Percentiles rank a stretch among this genome's conserved stretches.
Evolutionary conservation across 176 grass and related monocot species (phyloP).

Genomic region (Carex scoparia): DNA sequence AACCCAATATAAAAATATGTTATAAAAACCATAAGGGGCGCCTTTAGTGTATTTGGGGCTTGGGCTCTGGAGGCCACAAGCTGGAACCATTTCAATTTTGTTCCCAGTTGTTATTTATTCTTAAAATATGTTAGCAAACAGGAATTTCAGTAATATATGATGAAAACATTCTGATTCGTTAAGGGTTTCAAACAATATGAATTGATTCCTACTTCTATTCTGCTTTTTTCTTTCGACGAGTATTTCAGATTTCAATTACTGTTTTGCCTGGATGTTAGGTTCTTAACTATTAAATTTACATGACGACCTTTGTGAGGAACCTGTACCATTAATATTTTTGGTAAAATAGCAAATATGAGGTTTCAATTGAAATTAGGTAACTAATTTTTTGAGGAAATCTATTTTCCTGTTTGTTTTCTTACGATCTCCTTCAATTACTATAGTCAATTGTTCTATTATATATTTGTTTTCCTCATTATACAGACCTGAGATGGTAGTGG

Average conservation of each 20-base stretch:
- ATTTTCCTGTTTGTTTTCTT: not conserved
- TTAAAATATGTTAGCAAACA: not conserved
- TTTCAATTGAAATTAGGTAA: not conserved
- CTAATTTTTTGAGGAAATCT: not conserved
- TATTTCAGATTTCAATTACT: not conserved
- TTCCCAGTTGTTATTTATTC: not conserved
- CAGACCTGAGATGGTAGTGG: constrained; percentile 98
- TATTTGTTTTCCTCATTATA: constrained; percentile 14
- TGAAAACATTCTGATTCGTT: not conserved
- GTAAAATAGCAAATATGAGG: not conserved
- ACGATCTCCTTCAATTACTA: not conserved
- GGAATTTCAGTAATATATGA: not conserved
- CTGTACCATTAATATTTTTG: not conserved
- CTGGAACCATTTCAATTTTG: not conserved
- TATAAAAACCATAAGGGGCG: not conserved
- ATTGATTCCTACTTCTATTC: not conserved
- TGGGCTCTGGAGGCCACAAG: not conserved
- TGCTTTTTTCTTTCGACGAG: not conserved
- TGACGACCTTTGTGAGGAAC: not conserved
- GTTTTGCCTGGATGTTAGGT: not conserved
- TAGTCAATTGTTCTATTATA: not conserved
- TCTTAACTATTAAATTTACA: not conserved
- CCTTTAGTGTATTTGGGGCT: not conserved
- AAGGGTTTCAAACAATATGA: not conserved
- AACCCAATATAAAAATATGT: not conserved